phyloP scores from a whole-genome alignment of 768 basidiomycete genomes.

The Macrolepiota fuliginosa region DNA sequence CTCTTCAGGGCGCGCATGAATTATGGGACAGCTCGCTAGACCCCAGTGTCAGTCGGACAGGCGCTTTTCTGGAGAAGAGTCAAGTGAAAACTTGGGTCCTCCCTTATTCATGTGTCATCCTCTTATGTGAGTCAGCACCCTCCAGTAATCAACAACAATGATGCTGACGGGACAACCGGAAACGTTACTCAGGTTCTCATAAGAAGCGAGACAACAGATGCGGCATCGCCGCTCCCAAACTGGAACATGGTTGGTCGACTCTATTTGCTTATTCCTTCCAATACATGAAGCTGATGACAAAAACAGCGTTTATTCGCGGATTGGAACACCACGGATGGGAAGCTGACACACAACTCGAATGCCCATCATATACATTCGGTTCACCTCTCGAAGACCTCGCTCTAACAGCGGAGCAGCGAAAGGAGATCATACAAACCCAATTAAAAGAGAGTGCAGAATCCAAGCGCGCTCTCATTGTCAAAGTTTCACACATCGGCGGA shows the following conservation, averaged over 20 bases:
- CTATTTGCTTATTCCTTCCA: background rate
- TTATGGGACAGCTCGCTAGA: constrained; percentile 67
- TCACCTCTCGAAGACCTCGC: constrained; percentile 60
- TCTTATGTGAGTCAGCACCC: constrained; percentile 68
- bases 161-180: constrained; percentile 18
- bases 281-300: background rate
- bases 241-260: constrained; percentile 60
- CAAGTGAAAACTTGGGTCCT: constrained; percentile 70
- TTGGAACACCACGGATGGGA: constrained; percentile 72
- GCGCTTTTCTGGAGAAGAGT: constrained; percentile 39
- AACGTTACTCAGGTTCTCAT: constrained; percentile 71
- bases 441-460: constrained; percentile 50
- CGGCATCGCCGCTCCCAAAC: constrained; percentile 79
- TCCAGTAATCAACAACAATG: constrained; percentile 5
- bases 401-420: constrained; percentile 50
- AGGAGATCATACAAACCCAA: constrained; percentile 50
- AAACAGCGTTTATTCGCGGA: constrained; percentile 57
- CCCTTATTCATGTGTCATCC: constrained; percentile 87
- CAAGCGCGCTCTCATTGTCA: constrained; percentile 79
- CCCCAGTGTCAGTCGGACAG: constrained; percentile 51
- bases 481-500: constrained; percentile 88
- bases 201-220: constrained; percentile 92
- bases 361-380: constrained; percentile 43
- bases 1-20: constrained; percentile 60
- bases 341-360: constrained; percentile 72